Evolutionary conservation across 148 eudicot species (phyloP), one percentile per base, ranked within the genome.

Genomic region (Amaranthus palmeri): DNA sequence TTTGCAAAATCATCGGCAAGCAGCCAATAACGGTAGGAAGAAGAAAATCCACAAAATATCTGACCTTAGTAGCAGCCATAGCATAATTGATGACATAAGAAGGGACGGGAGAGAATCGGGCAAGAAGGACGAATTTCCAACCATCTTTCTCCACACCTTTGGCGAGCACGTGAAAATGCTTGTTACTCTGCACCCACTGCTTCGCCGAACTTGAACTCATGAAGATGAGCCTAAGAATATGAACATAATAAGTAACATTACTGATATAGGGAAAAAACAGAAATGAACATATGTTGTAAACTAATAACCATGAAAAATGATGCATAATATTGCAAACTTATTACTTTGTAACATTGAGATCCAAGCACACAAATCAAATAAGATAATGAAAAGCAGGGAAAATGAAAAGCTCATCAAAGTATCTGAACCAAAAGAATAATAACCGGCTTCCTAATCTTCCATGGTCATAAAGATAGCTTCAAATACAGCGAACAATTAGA

Each of bases 1-100:
- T 92, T 79, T 92, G 97, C 77, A 92, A 68, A 76, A 92, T 92
- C 97, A 92, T 92, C 9, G 97, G 97, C 78, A 92, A 54, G 84
- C 97, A 88, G 68, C 96, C 97, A 56, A 90, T 70, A 11, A 86
- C 82, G 52, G 97, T 88, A 8, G 96, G 96, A 57, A 90, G 90
- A 41, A 92, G 76, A 78, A 92, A 92, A 83, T 92, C 97, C 63
- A 84, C 75, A 40, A 86, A 40, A 68, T 83, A 92, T 17, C 85
- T 66, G 65, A 90, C 89, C 15, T 86, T 75, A 6, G 93, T 89
- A 50, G 97, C 96, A 81, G 97, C 90, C 71, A 92, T 74, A 45
- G 85, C 97, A 70, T 92, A 92, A 70, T 92, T 92, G 68, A 92
- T 92, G 74, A 92, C 78, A 72, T 90, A 92, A 54, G 96, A 88